A percentile compares a stretch with the other conserved stretches of the same genome.
phyloP scores from a whole-genome alignment of 208 protist genomes.

The Novymonas esmeraldas region DNA sequence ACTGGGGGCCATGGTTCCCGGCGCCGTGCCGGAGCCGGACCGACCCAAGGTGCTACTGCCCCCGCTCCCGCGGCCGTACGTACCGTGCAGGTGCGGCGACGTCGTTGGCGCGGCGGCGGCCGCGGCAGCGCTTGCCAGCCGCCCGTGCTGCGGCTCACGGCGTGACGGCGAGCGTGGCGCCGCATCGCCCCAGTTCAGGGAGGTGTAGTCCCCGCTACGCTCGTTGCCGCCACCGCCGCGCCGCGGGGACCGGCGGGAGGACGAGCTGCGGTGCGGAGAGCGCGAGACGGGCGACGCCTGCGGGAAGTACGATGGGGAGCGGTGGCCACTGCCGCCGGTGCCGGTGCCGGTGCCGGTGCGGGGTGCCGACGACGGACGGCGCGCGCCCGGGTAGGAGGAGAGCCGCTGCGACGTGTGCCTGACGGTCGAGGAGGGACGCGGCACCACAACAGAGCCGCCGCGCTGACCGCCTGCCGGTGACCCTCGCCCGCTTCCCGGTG shows the following conservation, averaged over 20 bases:
- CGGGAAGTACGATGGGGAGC: neutral
- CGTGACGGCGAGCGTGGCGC: neutral
- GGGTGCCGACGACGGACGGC: neutral
- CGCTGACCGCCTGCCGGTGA: neutral
- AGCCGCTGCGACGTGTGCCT: neutral
- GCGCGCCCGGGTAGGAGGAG: neutral
- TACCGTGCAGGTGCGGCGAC: neutral
- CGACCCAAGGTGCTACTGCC: neutral
- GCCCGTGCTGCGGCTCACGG: neutral
- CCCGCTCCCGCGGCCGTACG: neutral
- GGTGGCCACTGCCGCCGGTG: neutral
- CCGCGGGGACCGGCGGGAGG: neutral
- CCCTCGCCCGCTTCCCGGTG: neutral
- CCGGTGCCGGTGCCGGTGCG: neutral
- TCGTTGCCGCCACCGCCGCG: too few relatives aligned
- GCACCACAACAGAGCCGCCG: neutral
- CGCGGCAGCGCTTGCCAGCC: neutral
- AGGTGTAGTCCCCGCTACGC: neutral
- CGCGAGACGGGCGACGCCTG: neutral
- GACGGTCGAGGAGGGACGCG: too few relatives aligned
- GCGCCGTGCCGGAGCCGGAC: neutral
- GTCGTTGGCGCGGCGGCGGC: too few relatives aligned
- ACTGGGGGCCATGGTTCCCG: too few relatives aligned
- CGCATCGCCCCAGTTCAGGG: neutral
- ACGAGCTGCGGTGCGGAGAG: neutral